A percentile compares a stretch with the other conserved stretches of the same genome.
Conservation (phyloP, 164 flowering plant genomes). For the Paratinospora sagittata region DNA sequence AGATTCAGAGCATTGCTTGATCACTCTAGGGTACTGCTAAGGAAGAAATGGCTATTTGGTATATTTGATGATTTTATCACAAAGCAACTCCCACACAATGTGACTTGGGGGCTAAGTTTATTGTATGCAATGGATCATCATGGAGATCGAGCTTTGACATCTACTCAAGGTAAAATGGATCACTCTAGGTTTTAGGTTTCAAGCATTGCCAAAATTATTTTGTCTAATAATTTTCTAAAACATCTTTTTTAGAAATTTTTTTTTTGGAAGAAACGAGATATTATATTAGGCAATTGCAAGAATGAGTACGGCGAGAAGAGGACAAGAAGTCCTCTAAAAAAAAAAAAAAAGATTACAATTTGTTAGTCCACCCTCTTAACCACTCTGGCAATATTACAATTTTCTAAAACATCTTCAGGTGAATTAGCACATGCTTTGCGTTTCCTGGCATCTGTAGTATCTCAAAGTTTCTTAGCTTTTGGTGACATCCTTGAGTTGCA, state of each 20-base stretch:
- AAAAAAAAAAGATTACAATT: too few species aligned
- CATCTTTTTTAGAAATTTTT: too few species aligned
- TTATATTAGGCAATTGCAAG: too few species aligned
- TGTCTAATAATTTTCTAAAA: conserved; percentile 6
- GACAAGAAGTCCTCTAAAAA: too few species aligned
- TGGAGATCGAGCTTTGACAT: conserved; percentile 67
- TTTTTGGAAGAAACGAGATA: too few species aligned
- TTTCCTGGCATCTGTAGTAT: conserved; percentile 94
- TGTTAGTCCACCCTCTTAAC: too few species aligned
- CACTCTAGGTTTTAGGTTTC: not conserved
- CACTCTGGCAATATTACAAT: not conserved
- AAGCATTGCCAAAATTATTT: not conserved
- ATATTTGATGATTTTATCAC: conserved; percentile 90
- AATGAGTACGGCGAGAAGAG: too few species aligned
- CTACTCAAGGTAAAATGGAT: conserved; percentile 65
- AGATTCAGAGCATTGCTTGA: conserved; percentile 69
- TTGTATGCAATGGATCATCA: conserved; percentile 90
- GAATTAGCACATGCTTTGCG: conserved; percentile 97
- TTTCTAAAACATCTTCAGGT: conserved; percentile 36
- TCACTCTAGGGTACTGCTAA: conserved; percentile 65
- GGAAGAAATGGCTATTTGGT: conserved; percentile 86
- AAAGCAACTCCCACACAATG: conserved; percentile 96
- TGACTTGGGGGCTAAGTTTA: conserved; percentile 98
- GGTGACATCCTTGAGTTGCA: conserved; percentile 95
- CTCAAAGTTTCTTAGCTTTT: conserved; percentile 98